Evolutionary conservation across 2,329 filamentous ascomycete genomes (phyloP).

Genomic region (Thielaviopsis musarum): DNA sequence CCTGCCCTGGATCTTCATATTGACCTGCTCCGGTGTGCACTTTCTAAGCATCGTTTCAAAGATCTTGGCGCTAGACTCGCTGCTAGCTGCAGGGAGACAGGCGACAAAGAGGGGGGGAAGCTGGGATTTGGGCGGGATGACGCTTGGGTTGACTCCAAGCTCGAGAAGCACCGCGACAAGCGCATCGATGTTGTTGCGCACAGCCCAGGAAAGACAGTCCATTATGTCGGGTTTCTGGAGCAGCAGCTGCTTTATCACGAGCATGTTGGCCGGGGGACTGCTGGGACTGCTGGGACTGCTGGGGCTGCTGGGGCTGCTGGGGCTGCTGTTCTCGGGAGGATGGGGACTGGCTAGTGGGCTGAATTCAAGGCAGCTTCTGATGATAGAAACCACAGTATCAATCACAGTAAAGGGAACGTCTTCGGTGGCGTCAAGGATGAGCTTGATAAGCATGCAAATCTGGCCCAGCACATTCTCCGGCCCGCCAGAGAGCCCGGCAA

Average conservation of each 20-base stretch:
- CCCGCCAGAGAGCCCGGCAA: not conserved
- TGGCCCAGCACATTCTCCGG: not conserved
- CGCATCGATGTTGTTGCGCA: not conserved
- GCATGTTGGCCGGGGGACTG: not conserved
- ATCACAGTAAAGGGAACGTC: not conserved
- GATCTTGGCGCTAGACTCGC: not conserved
- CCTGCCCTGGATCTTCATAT: not conserved
- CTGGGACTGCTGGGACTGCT: no score
- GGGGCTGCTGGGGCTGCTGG: no score
- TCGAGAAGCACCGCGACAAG: not conserved
- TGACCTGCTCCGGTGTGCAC: not conserved
- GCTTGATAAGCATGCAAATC: not conserved
- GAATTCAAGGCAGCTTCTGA: no score
- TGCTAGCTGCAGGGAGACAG: not conserved
- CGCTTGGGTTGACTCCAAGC: not conserved
- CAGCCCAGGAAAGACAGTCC: not conserved
- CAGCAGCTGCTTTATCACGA: not conserved
- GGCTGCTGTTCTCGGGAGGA: no score
- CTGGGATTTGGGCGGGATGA: not conserved
- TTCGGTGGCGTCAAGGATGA: not conserved
- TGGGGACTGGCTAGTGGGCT: no score
- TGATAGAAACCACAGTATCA: no score
- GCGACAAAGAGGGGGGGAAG: not conserved
- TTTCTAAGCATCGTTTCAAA: not conserved
- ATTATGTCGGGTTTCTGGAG: not conserved